Percentiles rank a stretch among this genome's conserved stretches.
Conservation (phyloP, 1,284 basidiomycete genomes). For the Malassezia caprae region DNA sequence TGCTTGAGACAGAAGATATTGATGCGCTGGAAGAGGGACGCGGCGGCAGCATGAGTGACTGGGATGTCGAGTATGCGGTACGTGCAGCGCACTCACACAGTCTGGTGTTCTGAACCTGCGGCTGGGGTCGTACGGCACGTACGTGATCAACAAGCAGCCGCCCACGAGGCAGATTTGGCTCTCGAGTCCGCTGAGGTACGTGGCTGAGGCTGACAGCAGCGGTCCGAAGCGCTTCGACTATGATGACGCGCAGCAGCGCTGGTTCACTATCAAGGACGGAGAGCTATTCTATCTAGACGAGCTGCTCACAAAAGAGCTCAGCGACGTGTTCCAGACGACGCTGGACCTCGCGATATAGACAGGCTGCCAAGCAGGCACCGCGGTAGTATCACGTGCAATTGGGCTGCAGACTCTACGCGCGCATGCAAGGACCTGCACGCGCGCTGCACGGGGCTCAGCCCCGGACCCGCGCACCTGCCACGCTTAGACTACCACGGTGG, state of each 20-base stretch:
- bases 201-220: conserved; percentile 17
- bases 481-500: background rate
- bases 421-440: conserved; percentile 1
- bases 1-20: conserved; percentile 58
- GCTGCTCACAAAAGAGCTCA: conserved; percentile 32
- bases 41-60: conserved; percentile 46
- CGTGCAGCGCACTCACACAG: conserved; percentile 53
- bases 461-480: background rate
- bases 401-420: background rate
- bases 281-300: conserved; percentile 26
- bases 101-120: conserved; percentile 80
- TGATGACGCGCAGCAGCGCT: conserved; percentile 24
- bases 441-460: background rate
- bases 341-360: conserved; percentile 15
- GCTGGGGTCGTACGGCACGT: conserved; percentile 76
- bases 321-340: conserved; percentile 25
- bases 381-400: background rate
- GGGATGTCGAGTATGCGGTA: conserved; percentile 90
- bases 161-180: conserved; percentile 99
- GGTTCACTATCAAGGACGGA: conserved; percentile 41
- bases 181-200: conserved; percentile 60
- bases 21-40: conserved; percentile 21
- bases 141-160: conserved; percentile 98
- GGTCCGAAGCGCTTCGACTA: conserved; percentile 46
- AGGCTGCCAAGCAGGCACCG: background rate